phyloP scores from a whole-genome alignment of 805 yeast genomes.

The Wickerhamiella azymoides region DNA sequence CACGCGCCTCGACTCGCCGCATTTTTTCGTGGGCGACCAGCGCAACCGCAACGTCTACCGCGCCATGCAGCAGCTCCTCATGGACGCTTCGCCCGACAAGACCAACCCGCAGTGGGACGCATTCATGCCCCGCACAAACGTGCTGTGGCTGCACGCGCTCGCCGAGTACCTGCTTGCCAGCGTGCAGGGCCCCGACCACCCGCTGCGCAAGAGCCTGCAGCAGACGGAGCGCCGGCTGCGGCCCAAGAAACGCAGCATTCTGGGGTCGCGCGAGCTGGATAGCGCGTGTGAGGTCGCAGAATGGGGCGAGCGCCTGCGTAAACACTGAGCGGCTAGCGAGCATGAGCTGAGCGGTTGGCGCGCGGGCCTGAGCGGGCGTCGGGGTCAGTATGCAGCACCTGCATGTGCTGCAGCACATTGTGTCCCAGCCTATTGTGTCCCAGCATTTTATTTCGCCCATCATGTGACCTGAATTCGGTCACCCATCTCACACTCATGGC shows the following conservation, averaged over 20 bases:
- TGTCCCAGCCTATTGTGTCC: no score
- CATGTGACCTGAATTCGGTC: no score
- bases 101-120: constrained; percentile 31
- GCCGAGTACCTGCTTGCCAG: constrained; percentile 29
- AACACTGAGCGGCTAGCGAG: no score
- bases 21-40: constrained; percentile 47
- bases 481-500: no score
- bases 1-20: constrained; percentile 51
- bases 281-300: constrained; percentile 8
- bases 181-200: constrained; percentile 2
- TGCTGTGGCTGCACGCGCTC: constrained; percentile 54
- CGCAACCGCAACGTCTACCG: constrained; percentile 46
- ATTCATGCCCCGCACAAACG: constrained; percentile 37
- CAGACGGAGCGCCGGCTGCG: constrained; percentile 4
- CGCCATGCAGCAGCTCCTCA: constrained; percentile 29
- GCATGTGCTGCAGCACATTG: no score
- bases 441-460: no score
- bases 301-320: constrained; percentile 8
- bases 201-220: constrained; percentile 1
- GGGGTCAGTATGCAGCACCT: no score
- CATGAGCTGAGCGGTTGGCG: no score
- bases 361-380: no score
- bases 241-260: constrained; percentile 1
- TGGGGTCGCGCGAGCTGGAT: background rate
- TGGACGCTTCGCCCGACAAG: constrained; percentile 4